Evolutionary conservation across 1,284 basidiomycete species (phyloP).

Genomic region (Rhizoctonia solani): DNA sequence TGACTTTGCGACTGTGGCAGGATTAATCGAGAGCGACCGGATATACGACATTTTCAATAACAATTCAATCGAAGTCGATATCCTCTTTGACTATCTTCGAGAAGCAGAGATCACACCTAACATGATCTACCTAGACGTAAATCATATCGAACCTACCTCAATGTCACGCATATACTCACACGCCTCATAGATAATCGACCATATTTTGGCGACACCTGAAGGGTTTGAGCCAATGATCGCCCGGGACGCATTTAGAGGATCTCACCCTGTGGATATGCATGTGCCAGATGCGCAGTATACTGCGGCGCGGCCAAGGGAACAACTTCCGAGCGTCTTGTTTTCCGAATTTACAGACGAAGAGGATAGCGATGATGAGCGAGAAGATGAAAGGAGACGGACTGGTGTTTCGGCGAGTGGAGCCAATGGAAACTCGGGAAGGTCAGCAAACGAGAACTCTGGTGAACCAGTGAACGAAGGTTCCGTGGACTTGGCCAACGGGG

Average conservation of each 20-base stretch:
- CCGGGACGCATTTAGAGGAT: conserved; percentile 29
- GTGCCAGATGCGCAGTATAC: conserved; percentile 15
- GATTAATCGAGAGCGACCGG: conserved; percentile 36
- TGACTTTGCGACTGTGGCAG: background rate
- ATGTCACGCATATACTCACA: conserved; percentile 5
- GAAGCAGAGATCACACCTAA: conserved; percentile 36
- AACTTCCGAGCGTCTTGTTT: conserved; percentile 18
- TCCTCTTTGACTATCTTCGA: conserved; percentile 38
- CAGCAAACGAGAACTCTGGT: too few relatives aligned
- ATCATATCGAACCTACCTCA: background rate
- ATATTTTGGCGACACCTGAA: conserved; percentile 14
- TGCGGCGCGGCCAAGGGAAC: background rate
- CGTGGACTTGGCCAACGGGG: background rate
- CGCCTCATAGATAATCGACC: conserved; percentile 37
- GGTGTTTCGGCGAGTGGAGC: background rate
- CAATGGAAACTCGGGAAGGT: too few relatives aligned
- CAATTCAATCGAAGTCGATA: conserved; percentile 37
- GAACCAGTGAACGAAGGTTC: too few relatives aligned
- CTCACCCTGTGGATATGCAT: conserved; percentile 9
- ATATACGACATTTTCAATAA: conserved; percentile 36
- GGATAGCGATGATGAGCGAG: conserved; percentile 21
- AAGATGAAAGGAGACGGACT: background rate
- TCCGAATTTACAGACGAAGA: conserved; percentile 29
- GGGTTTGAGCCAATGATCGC: conserved; percentile 37
- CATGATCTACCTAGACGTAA: conserved; percentile 26